Base-by-base conservation (phyloP, 75 land plant species). In the Azolla pinnata region DNA sequence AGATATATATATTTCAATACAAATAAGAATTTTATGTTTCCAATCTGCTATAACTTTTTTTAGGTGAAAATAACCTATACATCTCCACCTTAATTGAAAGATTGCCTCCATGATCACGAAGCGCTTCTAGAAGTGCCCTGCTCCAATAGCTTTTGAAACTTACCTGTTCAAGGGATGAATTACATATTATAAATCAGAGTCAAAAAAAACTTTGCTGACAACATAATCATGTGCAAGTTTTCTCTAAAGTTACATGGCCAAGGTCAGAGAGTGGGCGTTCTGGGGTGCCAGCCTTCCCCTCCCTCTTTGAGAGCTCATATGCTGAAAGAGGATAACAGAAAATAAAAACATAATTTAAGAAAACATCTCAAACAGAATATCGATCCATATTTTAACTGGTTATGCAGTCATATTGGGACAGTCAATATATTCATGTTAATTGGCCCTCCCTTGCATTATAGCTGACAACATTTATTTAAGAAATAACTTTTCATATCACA, bases 191-290 rank as follows among this genome's bases (percentile, higher is more conserved):
- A 35, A 35, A 35, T 35, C 40, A 35, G 12, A 35, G 40, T 35
- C 40, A 35, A 12, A 5, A 35, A 5, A n/a, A n/a, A n/a, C n/a
- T n/a, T n/a, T n/a, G n/a, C n/a, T n/a, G n/a, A n/a, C n/a, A n/a
- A n/a, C n/a, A n/a, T n/a, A n/a, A n/a, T n/a, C n/a, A n/a, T n/a
- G n/a, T 46, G 49, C 4, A 46, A 7, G 42, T 38, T 18, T 14
- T 29, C 20, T 35, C 31, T 28, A 57, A 56, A 24, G 19, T 33
- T 38, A 76, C 79, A 60, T 76, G 70, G 21, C 80, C 80, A 74
- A 77, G 78, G 46, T 77, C 80, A 48, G 80, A 77, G 25, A 77
- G 78, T 21, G 80, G 80, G 21, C 80, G 80, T 53, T 77, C 80
- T 42, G 80, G 80, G 18, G 80, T 77, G 21, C 80, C 80, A 31